These are phyloP conservation scores for Neurospora terricola DNA, from an alignment of 495 filamentous ascomycete genomes.

Conservation along the genomic window DNA sequence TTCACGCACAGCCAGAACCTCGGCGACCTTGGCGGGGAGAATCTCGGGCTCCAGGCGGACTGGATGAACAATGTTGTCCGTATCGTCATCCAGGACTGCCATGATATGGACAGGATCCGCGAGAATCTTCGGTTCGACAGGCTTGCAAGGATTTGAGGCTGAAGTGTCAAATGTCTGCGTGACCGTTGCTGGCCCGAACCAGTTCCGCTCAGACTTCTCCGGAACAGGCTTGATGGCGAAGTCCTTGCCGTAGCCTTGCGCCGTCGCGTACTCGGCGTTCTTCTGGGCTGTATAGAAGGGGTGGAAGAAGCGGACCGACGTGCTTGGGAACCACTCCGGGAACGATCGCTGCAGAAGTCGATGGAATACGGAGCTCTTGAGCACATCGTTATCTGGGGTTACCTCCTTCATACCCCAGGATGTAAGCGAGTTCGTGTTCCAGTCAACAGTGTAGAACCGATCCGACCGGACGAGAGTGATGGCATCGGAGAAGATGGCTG, in stretches of 20 bases:
- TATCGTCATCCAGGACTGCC: neutral
- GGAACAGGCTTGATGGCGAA: slow-evolving; percentile 38
- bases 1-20: neutral
- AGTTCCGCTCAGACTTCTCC: neutral
- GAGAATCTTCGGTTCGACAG: neutral
- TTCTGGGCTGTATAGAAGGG: slow-evolving; percentile 43
- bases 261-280: slow-evolving; percentile 54
- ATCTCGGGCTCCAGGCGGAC: slow-evolving; percentile 2
- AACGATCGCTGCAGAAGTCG: slow-evolving; percentile 62
- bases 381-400: slow-evolving; percentile 55
- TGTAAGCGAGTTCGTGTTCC: slow-evolving; percentile 60
- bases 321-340: slow-evolving; percentile 58
- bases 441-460: slow-evolving; percentile 64
- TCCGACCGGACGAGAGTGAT: slow-evolving; percentile 70
- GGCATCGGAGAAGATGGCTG: slow-evolving; percentile 70
- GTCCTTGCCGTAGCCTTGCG: slow-evolving; percentile 49
- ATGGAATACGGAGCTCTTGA: slow-evolving; percentile 65
- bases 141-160: slow-evolving; percentile 1
- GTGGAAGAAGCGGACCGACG: slow-evolving; percentile 68
- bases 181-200: neutral
- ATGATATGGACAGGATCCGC: neutral
- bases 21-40: neutral
- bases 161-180: neutral
- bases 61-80: slow-evolving; percentile 3
- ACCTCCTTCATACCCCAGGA: slow-evolving; percentile 69